These are phyloP conservation scores for Moesziomyces sp. DNA, from an alignment of 1,284 basidiomycete species.

Conservation along the genomic window DNA sequence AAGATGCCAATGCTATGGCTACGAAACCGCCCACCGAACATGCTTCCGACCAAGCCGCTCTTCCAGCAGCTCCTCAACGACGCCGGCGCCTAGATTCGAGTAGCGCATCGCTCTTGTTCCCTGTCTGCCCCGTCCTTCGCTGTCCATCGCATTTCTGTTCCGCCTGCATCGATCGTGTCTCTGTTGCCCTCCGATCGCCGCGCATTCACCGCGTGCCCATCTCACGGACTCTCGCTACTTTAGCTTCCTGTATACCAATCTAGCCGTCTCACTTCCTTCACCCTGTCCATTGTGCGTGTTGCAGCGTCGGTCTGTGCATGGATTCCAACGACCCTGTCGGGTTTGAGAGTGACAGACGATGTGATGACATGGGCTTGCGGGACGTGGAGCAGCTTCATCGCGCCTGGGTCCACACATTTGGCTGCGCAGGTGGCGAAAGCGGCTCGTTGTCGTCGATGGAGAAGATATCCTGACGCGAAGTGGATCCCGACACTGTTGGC, in stretches of 20 bases:
- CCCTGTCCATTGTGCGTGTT: no score
- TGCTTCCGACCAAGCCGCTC: conserved; percentile 63
- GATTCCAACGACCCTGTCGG: no score
- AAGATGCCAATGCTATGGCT: conserved; percentile 57
- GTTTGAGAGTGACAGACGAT: no score
- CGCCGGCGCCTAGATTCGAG: conserved; percentile 7
- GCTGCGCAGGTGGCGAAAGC: neutral
- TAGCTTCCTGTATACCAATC: neutral
- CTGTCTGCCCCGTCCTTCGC: neutral
- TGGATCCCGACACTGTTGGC: neutral
- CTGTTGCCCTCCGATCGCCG: neutral
- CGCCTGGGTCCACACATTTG: neutral
- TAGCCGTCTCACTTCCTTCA: neutral
- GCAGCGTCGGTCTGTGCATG: no score
- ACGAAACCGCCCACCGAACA: conserved; percentile 54
- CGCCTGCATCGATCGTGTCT: neutral
- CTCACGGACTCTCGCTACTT: neutral
- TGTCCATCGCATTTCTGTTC: neutral
- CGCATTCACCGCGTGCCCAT: neutral
- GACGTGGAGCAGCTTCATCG: neutral
- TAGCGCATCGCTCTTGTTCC: neutral
- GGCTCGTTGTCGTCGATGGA: conserved; percentile 52
- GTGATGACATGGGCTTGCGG: neutral
- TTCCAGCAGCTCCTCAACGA: conserved; percentile 54
- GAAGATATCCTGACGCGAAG: conserved; percentile 29